A percentile compares a stretch with the other conserved stretches of the same genome.
Evolutionary conservation across 108 stramenopile genomes (phyloP).

Genomic region (Parmales sp.): DNA sequence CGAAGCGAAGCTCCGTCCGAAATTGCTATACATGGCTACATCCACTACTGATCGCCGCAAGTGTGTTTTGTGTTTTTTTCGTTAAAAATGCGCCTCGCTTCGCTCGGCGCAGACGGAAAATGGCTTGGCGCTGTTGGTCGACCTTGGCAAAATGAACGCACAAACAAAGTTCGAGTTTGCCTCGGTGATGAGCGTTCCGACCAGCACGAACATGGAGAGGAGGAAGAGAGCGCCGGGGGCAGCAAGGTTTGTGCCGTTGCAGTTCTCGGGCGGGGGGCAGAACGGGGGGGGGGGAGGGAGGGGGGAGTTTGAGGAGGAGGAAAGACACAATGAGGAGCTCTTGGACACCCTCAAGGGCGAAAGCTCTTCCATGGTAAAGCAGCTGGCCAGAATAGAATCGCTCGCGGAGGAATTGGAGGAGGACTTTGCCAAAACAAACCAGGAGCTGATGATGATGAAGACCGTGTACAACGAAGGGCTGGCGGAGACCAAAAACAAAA

Average conservation of each 20-base stretch:
- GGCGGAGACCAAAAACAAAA: background rate
- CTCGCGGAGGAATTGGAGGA: constrained; percentile 5
- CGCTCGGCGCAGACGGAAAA: no score
- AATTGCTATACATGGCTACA: no score
- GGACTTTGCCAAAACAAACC: background rate
- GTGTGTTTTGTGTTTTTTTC: no score
- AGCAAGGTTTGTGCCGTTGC: no score
- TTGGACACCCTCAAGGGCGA: constrained; percentile 2
- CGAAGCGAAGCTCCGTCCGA: no score
- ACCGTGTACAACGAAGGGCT: background rate
- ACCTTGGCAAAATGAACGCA: background rate
- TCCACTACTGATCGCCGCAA: no score
- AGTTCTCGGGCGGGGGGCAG: background rate
- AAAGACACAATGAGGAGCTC: background rate
- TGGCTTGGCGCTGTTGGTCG: background rate
- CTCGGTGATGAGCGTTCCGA: constrained; percentile 6
- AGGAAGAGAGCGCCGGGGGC: no score
- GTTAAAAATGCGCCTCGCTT: no score
- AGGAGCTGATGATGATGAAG: background rate
- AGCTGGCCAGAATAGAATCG: background rate
- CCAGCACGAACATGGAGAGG: no score
- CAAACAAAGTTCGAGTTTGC: background rate
- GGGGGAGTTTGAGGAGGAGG: background rate
- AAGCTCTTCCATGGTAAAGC: background rate
- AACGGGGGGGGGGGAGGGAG: background rate